Evolutionary conservation across 805 yeast genomes (phyloP), one percentile per base, ranked within the genome.

Genomic region (Ogataea parapolymorpha): DNA sequence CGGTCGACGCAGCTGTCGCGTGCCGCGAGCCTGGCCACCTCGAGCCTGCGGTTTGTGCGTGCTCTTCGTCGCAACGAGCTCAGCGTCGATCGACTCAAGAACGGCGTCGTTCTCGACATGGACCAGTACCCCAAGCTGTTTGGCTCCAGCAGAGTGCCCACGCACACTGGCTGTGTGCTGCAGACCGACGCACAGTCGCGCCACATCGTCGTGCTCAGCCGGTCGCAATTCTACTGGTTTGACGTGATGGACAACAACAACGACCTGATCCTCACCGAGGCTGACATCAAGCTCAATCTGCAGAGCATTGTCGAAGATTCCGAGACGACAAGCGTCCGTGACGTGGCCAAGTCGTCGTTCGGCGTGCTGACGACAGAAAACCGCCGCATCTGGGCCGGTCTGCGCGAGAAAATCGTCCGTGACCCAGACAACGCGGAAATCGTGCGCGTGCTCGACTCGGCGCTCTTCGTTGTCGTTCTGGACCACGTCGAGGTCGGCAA

Each of bases 181-280:
- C 95, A 88, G 62, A 76, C 86, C 1, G 95, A 86, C 61, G 59
- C 72, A 6, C 69, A 79, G 8, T 80, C 93, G 2, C 84, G 80
- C 54, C 96, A 89, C 61, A 79, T 89, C 26, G 82, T 88, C 8
- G 90, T 89, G 12, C 66, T 87, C 60, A 80, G 87, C 47, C 81
- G 85, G 55, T 85, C 95, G 2, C 96, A 89, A 62, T 86, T 88
- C 62, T 89, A 89, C 65, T 89, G 96, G 96, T 89, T 89, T 59
- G 96, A 89, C 58, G 97, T 89, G 2, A 67, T 89, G 53, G 95
- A 88, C 62, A 71, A 72, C 35, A 66, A 79, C 48, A 79, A 85
- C 58, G 81, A 85, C 56, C 70, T 89, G 47, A 72, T 88, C 35
- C 68, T 89, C 57, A 72, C 82, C 2, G 91, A 87, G 56, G 78